Base-by-base conservation (phyloP, 441 rosid genomes). In the Populus trichocarpa region DNA sequence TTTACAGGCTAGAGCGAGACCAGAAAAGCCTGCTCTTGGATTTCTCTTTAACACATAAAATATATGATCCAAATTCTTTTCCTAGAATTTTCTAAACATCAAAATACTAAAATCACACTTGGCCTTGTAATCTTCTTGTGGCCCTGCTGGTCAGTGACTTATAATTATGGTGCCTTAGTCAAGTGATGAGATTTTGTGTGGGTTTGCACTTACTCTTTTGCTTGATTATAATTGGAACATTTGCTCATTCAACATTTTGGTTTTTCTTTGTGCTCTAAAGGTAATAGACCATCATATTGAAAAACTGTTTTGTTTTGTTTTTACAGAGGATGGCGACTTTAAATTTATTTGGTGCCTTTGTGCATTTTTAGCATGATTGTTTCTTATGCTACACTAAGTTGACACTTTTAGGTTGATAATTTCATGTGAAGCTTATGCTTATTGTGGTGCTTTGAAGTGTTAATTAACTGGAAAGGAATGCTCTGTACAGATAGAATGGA, bases 401-500 rank as follows among this genome's bases (percentile, higher is more conserved):
- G 14, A 30, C 5, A 25, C 30, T 65, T 69, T 35, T 8, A 28
- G 14, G 46, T 7, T 32, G 50, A 32, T 2, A 69, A 20, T 69
- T 69, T 69, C 30, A 23, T 22, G 68, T 10, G 13, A 26, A 65
- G 5, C 32, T 2, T 65, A 6, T 75, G n/a, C 63, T 74, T 38
- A 28, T 69, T 66, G 14, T 77, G 73, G 72, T 63, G 38, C 69
- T 70, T 71, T 69, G 22, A 73, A 59, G 12, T 32, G 42, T 35
- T 74, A 23, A 53, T 50, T 46, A 72, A 25, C 76, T 69, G 69
- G 57, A 74, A 83, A 40, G n/a, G 42, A 59, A 30, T 71, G 16
- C 9, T 72, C 16, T 80, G 9, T 50, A 75, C 88, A 96, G 99
- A 88, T 96, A 85, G 98, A 93, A 80, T 94, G 95, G 92, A 94